A percentile compares a stretch with the other conserved stretches of the same genome.
These are phyloP conservation scores for Boletus semigastroideus DNA, from an alignment of 1,284 basidiomycete genomes.

Conservation along the genomic window DNA sequence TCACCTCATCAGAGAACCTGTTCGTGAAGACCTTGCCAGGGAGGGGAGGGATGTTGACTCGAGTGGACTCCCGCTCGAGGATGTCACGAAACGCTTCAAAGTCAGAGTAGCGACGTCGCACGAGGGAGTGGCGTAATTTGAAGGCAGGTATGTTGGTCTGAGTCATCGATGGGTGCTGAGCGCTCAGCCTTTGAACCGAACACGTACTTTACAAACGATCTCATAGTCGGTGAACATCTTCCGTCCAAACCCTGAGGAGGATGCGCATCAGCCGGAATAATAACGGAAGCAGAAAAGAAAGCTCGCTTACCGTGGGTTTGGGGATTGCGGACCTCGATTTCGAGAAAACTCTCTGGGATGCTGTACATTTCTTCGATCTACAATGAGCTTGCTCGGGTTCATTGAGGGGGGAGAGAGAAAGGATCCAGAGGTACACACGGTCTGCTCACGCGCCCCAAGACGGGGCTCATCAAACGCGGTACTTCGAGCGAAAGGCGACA, in stretches of 20 bases:
- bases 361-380: constrained; percentile 99
- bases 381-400: constrained; percentile 35
- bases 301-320: constrained; percentile 85
- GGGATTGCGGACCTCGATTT: constrained; percentile 97
- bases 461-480: constrained; percentile 74
- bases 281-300: background rate
- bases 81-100: constrained; percentile 99
- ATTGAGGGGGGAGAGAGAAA: constrained; percentile 23
- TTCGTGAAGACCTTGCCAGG: constrained; percentile 97
- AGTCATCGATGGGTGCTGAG: background rate
- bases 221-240: constrained; percentile 99
- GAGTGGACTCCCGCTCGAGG: constrained; percentile 93
- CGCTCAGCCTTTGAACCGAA: background rate
- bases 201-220: constrained; percentile 87
- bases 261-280: constrained; percentile 1
- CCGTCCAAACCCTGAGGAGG: constrained; percentile 86
- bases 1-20: constrained; percentile 97
- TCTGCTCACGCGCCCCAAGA: constrained; percentile 73
- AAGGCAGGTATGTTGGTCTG: constrained; percentile 99
- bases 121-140: constrained; percentile 92
- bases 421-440: constrained; percentile 51
- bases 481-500: constrained; percentile 79
- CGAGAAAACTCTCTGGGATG: constrained; percentile 94
- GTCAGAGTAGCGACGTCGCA: constrained; percentile 95
- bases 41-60: constrained; percentile 96